Evolutionary conservation across 495 filamentous ascomycete species (phyloP).

Genomic region (Aspergillus biplanus): DNA sequence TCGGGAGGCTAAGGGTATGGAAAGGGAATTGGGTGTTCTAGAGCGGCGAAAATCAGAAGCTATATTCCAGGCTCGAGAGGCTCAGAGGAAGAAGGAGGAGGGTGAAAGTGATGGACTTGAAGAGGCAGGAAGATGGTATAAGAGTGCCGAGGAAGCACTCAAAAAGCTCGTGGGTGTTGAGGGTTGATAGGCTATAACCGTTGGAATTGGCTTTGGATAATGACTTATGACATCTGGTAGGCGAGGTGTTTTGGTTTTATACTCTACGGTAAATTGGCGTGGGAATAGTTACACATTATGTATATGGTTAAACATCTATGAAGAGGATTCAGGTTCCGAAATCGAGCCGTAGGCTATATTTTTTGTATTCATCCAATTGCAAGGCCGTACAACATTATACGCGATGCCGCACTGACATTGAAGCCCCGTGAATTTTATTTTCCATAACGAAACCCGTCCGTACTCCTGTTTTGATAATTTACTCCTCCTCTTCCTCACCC

Average conservation of each 20-base stretch:
- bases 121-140: slow-evolving; percentile 81
- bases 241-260: slow-evolving; percentile 31
- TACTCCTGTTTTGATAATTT: slow-evolving; percentile 46
- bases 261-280: slow-evolving; percentile 20
- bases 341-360: slow-evolving; percentile 42
- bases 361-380: slow-evolving; percentile 45
- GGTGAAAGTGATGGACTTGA: slow-evolving; percentile 80
- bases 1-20: slow-evolving; percentile 70
- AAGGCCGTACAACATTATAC: slow-evolving; percentile 52
- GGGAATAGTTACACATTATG: neutral
- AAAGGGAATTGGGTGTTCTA: slow-evolving; percentile 70
- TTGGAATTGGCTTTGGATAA: slow-evolving; percentile 8
- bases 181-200: slow-evolving; percentile 23
- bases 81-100: slow-evolving; percentile 74
- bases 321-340: slow-evolving; percentile 36
- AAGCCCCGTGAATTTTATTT: slow-evolving; percentile 42
- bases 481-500: slow-evolving; percentile 90
- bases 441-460: slow-evolving; percentile 49
- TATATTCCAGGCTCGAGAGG: slow-evolving; percentile 74
- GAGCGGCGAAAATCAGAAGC: slow-evolving; percentile 72
- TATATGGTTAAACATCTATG: slow-evolving; percentile 6
- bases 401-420: slow-evolving; percentile 50
- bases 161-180: slow-evolving; percentile 64
- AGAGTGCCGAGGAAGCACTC: slow-evolving; percentile 68
- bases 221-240: slow-evolving; percentile 27